Evolutionary conservation across 208 protist genomes (phyloP).

Genomic region (Trypanosoma melophagium): DNA sequence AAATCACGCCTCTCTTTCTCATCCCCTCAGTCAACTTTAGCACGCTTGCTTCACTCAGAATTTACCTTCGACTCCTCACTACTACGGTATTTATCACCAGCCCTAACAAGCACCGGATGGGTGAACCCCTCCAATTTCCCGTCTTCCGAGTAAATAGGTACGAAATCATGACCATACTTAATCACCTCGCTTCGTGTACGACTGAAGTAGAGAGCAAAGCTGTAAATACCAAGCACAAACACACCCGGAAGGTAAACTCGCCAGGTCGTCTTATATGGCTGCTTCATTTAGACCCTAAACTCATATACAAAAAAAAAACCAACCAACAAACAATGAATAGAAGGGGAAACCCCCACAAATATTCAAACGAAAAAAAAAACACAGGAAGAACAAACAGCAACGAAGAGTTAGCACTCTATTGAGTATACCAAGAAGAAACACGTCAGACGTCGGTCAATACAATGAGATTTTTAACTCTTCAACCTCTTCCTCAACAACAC

Average conservation of each 20-base stretch:
- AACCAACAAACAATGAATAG: neutral
- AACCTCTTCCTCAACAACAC: neutral
- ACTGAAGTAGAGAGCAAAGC: slow-evolving; percentile 68
- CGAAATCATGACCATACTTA: slow-evolving; percentile 85
- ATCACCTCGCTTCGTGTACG: slow-evolving; percentile 53
- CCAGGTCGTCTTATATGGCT: slow-evolving; percentile 77
- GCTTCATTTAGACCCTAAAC: slow-evolving; percentile 42
- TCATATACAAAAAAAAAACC: slow-evolving; percentile 7
- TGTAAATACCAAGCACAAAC: slow-evolving; percentile 69
- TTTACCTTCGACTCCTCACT: slow-evolving; percentile 38
- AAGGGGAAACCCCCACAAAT: neutral
- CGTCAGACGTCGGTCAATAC: neutral
- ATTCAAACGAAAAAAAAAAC: neutral
- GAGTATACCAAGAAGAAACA: slow-evolving; percentile 5
- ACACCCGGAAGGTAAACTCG: slow-evolving; percentile 75
- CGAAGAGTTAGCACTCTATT: neutral
- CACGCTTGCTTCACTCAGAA: slow-evolving; percentile 1
- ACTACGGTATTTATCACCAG: slow-evolving; percentile 72
- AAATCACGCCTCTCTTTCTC: neutral
- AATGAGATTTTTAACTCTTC: no score
- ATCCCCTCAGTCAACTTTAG: neutral
- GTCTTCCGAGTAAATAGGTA: slow-evolving; percentile 86
- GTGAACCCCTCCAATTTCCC: slow-evolving; percentile 88
- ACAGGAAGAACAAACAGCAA: neutral
- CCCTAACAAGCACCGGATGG: slow-evolving; percentile 79